phyloP scores from a whole-genome alignment of 2,329 filamentous ascomycete genomes.

The Alternaria sp. region DNA sequence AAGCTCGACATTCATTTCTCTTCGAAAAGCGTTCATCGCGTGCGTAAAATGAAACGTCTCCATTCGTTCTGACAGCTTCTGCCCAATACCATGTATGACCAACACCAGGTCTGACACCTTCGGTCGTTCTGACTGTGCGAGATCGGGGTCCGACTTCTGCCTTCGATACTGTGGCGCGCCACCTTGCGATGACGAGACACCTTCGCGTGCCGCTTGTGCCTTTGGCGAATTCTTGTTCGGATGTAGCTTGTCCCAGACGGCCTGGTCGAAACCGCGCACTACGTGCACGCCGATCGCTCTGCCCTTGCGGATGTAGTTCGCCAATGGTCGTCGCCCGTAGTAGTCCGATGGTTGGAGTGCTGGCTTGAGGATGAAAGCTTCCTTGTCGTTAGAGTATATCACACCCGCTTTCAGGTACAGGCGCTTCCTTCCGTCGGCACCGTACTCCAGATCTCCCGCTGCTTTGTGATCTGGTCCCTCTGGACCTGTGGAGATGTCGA shows the following conservation, averaged over 20 bases:
- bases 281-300: conserved; percentile 83
- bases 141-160: conserved; percentile 60
- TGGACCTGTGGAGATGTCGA: conserved; percentile 55
- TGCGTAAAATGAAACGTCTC: conserved; percentile 98
- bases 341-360: conserved; percentile 84
- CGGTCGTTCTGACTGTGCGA: conserved; percentile 68
- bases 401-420: conserved; percentile 79
- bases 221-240: conserved; percentile 55
- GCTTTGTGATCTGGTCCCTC: conserved; percentile 57
- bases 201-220: conserved; percentile 51
- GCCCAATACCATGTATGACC: conserved; percentile 93
- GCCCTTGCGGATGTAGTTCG: conserved; percentile 81
- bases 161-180: conserved; percentile 50
- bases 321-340: conserved; percentile 79
- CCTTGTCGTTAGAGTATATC: conserved; percentile 78
- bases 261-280: conserved; percentile 85
- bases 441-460: conserved; percentile 49
- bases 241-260: conserved; percentile 76
- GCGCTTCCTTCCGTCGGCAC: conserved; percentile 57
- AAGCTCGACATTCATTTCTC: conserved; percentile 85
- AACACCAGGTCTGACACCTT: conserved; percentile 86
- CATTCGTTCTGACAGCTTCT: conserved; percentile 92
- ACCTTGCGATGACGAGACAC: conserved; percentile 53
- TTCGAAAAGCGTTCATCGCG: conserved; percentile 87
- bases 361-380: conserved; percentile 86